Percentiles rank a stretch among this genome's conserved stretches.
These are phyloP conservation scores for Cytospora piceicola DNA, from an alignment of 2,329 filamentous ascomycete species.

Conservation along the genomic window DNA sequence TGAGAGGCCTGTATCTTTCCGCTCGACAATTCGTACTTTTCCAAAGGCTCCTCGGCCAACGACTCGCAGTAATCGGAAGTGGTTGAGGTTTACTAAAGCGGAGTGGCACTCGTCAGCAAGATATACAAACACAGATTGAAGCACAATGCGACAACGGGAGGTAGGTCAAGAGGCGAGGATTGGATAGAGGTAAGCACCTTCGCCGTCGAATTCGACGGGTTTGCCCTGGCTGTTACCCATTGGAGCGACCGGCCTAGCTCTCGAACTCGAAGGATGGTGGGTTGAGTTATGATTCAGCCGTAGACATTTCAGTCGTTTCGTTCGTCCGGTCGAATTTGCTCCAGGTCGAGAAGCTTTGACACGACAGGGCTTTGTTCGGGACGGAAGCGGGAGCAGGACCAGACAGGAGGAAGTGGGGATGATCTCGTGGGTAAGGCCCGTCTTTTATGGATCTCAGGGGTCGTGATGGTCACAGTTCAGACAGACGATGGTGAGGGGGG, in stretches of 20 bases:
- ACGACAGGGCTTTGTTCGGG: conserved; percentile 24
- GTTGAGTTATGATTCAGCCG: conserved; percentile 21
- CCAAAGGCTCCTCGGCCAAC: conserved; percentile 98
- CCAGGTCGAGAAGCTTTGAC: conserved; percentile 25
- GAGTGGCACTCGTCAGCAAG: conserved; percentile 27
- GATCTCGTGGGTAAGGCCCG: conserved; percentile 5
- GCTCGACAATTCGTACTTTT: conserved; percentile 97
- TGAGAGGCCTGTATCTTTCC: conserved; percentile 90
- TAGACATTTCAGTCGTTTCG: conserved; percentile 22
- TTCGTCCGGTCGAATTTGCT: conserved; percentile 13
- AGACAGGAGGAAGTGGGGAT: conserved; percentile 17
- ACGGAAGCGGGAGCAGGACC: conserved; percentile 13
- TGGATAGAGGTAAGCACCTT: conserved; percentile 65
- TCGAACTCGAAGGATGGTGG: conserved; percentile 24
- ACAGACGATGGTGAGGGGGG: neutral
- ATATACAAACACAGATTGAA: conserved; percentile 30
- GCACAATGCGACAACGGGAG: conserved; percentile 18
- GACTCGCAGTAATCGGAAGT: conserved; percentile 92
- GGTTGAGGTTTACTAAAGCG: conserved; percentile 84
- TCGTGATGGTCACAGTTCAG: conserved; percentile 2
- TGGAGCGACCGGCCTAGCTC: conserved; percentile 30
- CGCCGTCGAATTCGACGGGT: conserved; percentile 87
- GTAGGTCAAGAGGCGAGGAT: neutral
- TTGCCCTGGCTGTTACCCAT: conserved; percentile 98
- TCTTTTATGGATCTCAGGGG: conserved; percentile 11